Evolutionary conservation across 2,329 filamentous ascomycete genomes (phyloP).

Genomic region (Nigrospora sphaerica): DNA sequence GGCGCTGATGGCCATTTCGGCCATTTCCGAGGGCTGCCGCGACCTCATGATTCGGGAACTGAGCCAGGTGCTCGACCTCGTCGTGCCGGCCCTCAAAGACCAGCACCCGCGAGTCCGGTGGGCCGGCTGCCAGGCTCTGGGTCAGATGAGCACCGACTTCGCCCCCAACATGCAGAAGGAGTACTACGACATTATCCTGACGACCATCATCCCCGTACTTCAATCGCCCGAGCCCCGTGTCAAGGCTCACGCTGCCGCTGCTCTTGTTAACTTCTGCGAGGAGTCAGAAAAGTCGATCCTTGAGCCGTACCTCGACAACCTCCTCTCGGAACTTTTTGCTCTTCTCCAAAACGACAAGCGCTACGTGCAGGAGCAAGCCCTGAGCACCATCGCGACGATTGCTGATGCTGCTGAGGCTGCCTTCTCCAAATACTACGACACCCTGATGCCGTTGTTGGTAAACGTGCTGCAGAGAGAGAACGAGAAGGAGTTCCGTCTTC

Average conservation of each 20-base stretch:
- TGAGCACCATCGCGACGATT: constrained; percentile 97
- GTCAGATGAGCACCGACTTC: constrained; percentile 99
- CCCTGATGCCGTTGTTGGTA: constrained; percentile 90
- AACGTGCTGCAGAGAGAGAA: constrained; percentile 83
- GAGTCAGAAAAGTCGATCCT: constrained; percentile 89
- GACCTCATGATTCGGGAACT: constrained; percentile 94
- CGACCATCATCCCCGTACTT: constrained; percentile 86
- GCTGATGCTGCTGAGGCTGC: constrained; percentile 96
- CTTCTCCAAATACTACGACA: constrained; percentile 92
- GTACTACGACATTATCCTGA: constrained; percentile 81
- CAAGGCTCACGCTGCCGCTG: constrained; percentile 95
- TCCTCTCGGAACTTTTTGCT: constrained; percentile 78
- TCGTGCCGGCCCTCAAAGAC: constrained; percentile 86
- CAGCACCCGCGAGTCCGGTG: constrained; percentile 90
- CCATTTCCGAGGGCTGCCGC: constrained; percentile 93
- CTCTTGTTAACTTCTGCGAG: constrained; percentile 97
- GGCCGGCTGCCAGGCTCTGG: constrained; percentile 96
- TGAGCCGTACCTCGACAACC: constrained; percentile 85
- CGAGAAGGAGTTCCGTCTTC: constrained; percentile 83
- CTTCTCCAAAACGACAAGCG: constrained; percentile 87
- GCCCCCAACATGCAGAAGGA: constrained; percentile 97
- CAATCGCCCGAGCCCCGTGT: constrained; percentile 87
- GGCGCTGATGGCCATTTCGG: constrained; percentile 96
- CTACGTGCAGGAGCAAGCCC: constrained; percentile 94
- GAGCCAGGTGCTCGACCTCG: constrained; percentile 86